Conservation (phyloP, 2,329 filamentous ascomycete genomes). For the Aaosphaeria pasadenensis region DNA sequence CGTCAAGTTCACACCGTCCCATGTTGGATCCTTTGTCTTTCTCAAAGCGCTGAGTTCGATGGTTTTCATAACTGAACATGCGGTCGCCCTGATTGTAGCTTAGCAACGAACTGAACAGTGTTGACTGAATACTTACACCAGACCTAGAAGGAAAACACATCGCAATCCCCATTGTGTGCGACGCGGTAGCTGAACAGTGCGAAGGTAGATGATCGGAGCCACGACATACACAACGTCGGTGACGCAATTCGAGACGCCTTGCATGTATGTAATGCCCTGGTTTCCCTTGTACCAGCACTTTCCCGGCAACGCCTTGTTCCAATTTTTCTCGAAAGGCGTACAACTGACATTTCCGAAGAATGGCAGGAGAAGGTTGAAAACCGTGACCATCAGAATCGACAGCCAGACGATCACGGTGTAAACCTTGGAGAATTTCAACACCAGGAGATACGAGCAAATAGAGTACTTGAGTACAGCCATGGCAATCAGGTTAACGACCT, state of each 20-base stretch:
- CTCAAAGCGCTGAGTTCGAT: slow-evolving; percentile 18
- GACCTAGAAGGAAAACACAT: slow-evolving; percentile 21
- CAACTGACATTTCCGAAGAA: slow-evolving; percentile 16
- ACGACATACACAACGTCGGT: slow-evolving; percentile 26
- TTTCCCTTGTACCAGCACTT: slow-evolving; percentile 20
- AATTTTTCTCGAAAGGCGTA: slow-evolving; percentile 24
- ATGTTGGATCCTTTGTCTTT: slow-evolving; percentile 20
- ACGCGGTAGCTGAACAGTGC: slow-evolving; percentile 16
- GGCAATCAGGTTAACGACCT: slow-evolving; percentile 22
- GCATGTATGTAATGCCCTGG: slow-evolving; percentile 15
- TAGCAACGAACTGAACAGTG: slow-evolving; percentile 13
- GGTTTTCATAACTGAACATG: slow-evolving; percentile 24
- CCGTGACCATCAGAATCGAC: slow-evolving; percentile 20
- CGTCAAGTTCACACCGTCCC: slow-evolving; percentile 18
- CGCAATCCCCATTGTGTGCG: slow-evolving; percentile 24
- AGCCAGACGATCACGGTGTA: slow-evolving; percentile 21
- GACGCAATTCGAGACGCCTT: slow-evolving; percentile 22
- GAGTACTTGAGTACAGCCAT: slow-evolving; percentile 22
- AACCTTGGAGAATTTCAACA: slow-evolving; percentile 16
- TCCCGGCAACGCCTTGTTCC: slow-evolving; percentile 15
- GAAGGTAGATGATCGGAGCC: slow-evolving; percentile 24
- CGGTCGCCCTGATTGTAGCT: slow-evolving; percentile 14
- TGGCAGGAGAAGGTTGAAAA: slow-evolving; percentile 20
- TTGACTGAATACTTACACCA: slow-evolving; percentile 15
- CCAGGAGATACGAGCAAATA: slow-evolving; percentile 26